Evolutionary conservation across 148 eudicot genomes (phyloP).

Genomic region (Linanthus parryae): DNA sequence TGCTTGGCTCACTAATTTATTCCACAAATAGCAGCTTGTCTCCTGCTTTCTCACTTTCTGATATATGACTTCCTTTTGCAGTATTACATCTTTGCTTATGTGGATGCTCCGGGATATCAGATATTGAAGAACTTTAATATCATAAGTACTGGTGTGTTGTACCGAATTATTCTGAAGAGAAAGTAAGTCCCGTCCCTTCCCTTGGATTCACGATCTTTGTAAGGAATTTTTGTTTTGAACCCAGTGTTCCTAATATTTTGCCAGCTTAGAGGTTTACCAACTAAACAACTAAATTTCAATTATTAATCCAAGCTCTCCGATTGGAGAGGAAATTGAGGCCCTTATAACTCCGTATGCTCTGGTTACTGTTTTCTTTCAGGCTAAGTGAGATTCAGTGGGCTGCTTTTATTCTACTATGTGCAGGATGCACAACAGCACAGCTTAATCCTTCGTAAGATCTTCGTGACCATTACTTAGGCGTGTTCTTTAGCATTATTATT

Average conservation of each 20-base stretch:
- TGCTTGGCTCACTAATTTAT: neutral
- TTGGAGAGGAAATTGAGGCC: no score
- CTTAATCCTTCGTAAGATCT: conserved; percentile 80
- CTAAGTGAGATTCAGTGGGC: conserved; percentile 99
- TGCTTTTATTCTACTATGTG: conserved; percentile 86
- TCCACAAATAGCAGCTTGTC: conserved; percentile 6
- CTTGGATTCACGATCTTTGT: conserved; percentile 2
- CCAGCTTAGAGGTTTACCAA: no score
- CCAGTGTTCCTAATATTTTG: no score
- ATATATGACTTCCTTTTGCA: conserved; percentile 27
- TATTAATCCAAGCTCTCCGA: no score
- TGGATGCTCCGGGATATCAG: conserved; percentile 99
- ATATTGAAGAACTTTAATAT: conserved; percentile 92
- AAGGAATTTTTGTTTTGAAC: no score
- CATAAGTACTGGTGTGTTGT: conserved; percentile 88
- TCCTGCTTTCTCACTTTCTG: neutral
- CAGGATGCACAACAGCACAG: conserved; percentile 99
- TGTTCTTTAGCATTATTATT: conserved; percentile 1
- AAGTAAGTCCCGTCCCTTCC: conserved; percentile 32
- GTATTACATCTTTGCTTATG: conserved; percentile 98
- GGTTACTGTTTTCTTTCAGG: conserved; percentile 36
- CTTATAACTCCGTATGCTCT: neutral
- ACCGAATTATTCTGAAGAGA: conserved; percentile 85
- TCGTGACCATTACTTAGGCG: neutral
- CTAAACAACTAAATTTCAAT: no score